Evolutionary conservation across 139 green algal species (phyloP), one percentile per base, ranked within the genome.

Genomic region (Chlorella ohadii): DNA sequence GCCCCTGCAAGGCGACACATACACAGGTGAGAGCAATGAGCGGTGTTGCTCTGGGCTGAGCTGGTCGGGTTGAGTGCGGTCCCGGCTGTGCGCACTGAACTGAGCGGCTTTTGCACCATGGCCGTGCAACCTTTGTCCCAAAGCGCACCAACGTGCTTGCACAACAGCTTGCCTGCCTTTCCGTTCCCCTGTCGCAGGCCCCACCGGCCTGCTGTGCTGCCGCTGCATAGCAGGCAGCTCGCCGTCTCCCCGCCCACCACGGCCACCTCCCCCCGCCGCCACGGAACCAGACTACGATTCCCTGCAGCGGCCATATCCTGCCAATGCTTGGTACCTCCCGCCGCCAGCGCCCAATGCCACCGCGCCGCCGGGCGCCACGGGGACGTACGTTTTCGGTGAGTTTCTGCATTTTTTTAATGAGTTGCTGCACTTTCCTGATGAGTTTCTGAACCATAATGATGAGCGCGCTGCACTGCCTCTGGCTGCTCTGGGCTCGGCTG

Each of bases 321-420:
- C 3, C 5, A 4, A 19, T 34, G 27, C 27, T 0, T 68, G 27
- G 27, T 16, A 22, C 63, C 63, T 22, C 11, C 27, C 63, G 28
- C 27, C 7, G 63, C 27, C 27, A 1, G 63, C 1, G 63, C 63
- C 27, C 27, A 22, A 33, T 16, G 27, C 63, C 27, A 36, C n/a
- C 27, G 12, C 27, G 16, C 63, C 63, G 27, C 27, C 27, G 63
- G 51, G 51, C 51, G 51, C 51, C 68, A 78, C 41, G 9, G 44
- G 72, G 28, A 51, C 59, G 20, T 78, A 65, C 27, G n/a, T 78
- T 12, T 78, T 78, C 33, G 72, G 72, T 78, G 72, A 64, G 72
- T 51, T 6, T 51, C n/a, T n/a, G n/a, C n/a, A n/a, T n/a, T n/a
- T n/a, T n/a, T n/a, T n/a, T n/a, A n/a, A n/a, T n/a, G n/a, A n/a